Percentiles rank a stretch among this genome's conserved stretches.
Evolutionary conservation across 768 basidiomycete species (phyloP).

Genomic region (Clavulina sp.): DNA sequence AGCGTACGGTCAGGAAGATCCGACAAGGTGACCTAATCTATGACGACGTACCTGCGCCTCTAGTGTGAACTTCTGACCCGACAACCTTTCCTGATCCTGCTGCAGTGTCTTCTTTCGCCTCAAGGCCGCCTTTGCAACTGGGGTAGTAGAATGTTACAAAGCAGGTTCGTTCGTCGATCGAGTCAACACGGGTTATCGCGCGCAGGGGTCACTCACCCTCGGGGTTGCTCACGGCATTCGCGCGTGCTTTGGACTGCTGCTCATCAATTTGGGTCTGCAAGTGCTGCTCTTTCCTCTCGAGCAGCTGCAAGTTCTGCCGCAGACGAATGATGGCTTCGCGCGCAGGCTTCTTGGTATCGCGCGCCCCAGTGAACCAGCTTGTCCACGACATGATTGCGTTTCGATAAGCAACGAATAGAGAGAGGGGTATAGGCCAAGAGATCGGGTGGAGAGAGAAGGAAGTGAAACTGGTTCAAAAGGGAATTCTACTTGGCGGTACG

Average conservation of each 20-base stretch:
- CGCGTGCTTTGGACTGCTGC: constrained; percentile 76
- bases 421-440: no score
- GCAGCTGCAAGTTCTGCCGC: constrained; percentile 85
- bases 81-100: constrained; percentile 66
- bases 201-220: constrained; percentile 40
- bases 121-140: constrained; percentile 78
- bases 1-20: background rate
- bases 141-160: background rate
- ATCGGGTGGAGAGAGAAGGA: no score
- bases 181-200: background rate
- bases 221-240: constrained; percentile 89
- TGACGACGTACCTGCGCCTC: constrained; percentile 53
- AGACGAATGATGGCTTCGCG: constrained; percentile 86
- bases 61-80: constrained; percentile 73
- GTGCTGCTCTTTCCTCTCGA: constrained; percentile 99
- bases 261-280: constrained; percentile 94
- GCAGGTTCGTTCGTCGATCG: background rate
- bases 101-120: constrained; percentile 88
- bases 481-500: no score
- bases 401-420: no score
- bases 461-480: no score
- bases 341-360: constrained; percentile 68
- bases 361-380: constrained; percentile 75
- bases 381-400: constrained; percentile 27
- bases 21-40: background rate